Evolutionary conservation across 2,329 filamentous ascomycete genomes (phyloP).

Genomic region (Herpotrichia juniperi): DNA sequence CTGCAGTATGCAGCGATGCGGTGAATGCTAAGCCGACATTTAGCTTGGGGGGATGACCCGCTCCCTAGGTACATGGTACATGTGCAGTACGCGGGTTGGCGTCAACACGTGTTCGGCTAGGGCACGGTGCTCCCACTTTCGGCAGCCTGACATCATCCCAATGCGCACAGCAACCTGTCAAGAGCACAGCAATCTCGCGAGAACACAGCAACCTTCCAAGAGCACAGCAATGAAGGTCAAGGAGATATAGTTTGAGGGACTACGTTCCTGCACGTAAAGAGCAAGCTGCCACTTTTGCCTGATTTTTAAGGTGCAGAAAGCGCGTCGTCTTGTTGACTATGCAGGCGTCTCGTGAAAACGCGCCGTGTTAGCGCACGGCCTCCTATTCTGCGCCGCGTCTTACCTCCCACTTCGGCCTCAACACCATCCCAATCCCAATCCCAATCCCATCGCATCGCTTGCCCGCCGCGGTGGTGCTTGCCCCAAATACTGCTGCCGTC

Average conservation of each 20-base stretch:
- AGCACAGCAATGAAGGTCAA: too few species aligned
- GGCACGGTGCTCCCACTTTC: neutral
- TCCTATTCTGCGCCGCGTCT: neutral
- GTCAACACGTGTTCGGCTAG: neutral
- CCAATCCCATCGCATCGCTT: neutral
- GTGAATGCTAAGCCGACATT: neutral
- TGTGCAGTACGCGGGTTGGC: neutral
- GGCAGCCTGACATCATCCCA: too few species aligned
- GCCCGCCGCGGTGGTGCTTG: neutral
- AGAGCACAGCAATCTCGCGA: too few species aligned
- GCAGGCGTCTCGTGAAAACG: neutral
- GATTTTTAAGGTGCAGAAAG: too few species aligned
- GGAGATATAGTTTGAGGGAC: neutral
- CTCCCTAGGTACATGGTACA: too few species aligned
- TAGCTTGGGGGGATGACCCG: neutral
- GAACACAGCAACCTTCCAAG: too few species aligned
- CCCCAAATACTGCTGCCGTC: too few species aligned
- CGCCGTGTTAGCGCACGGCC: neutral
- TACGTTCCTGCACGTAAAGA: neutral
- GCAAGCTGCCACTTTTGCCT: too few species aligned
- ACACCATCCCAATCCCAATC: constrained; percentile 3
- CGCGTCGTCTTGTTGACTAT: neutral
- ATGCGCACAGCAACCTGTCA: too few species aligned
- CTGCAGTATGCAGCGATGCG: neutral
- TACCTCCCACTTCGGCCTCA: constrained; percentile 3